Conservation (phyloP, 768 basidiomycete genomes). For the Cubamyces sp. region DNA sequence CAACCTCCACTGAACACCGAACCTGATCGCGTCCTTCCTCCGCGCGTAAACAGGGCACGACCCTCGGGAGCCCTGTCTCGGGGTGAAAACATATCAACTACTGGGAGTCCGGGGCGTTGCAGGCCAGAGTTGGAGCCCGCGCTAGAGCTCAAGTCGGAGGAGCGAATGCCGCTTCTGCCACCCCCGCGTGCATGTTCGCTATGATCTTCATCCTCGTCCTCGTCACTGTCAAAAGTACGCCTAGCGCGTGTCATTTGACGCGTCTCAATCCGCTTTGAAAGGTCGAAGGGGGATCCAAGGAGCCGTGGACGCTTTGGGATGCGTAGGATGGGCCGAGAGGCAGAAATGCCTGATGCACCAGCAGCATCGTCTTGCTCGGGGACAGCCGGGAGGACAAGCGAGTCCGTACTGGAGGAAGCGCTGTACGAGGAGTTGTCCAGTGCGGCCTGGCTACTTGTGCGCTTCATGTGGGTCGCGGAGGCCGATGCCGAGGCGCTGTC, state of each 20-base stretch:
- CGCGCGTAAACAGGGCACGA: neutral
- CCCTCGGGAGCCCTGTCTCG: neutral
- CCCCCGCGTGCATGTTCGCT: neutral
- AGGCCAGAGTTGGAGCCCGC: conserved; percentile 15
- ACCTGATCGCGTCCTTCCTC: neutral
- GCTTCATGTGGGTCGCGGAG: conserved; percentile 20
- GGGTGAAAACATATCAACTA: conserved; percentile 27
- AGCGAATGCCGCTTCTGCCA: neutral
- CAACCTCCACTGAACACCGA: conserved; percentile 10
- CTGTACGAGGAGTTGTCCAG: conserved; percentile 20
- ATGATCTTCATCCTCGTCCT: conserved; percentile 9
- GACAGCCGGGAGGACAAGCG: neutral
- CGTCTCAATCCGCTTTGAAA: conserved; percentile 18
- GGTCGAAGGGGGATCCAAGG: conserved; percentile 30
- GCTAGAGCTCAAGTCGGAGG: conserved; percentile 18
- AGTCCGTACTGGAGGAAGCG: conserved; percentile 13
- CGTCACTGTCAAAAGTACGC: conserved; percentile 4
- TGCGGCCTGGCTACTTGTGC: conserved; percentile 27
- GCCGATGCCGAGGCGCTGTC: neutral
- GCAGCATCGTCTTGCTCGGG: neutral
- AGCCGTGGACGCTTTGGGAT: conserved; percentile 29
- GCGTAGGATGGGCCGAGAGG: conserved; percentile 20
- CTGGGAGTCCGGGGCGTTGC: conserved; percentile 25
- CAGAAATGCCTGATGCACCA: neutral
- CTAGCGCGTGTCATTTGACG: conserved; percentile 1